Conservation (phyloP, 225 moss, liverwort and hornwort species). For the Straminergon stramineum region DNA sequence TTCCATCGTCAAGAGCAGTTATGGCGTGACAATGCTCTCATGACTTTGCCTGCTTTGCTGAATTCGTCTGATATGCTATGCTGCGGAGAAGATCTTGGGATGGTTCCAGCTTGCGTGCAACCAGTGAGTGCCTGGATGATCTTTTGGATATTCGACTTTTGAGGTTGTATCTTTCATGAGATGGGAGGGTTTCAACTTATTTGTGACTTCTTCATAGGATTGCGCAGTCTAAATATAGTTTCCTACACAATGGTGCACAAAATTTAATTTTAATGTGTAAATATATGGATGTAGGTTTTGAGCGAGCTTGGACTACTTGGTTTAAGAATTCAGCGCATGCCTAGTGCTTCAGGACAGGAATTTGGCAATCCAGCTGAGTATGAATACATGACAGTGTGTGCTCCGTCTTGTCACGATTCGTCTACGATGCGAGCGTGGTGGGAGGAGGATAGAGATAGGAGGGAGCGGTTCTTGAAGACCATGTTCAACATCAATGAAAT, state of each 20-base stretch:
- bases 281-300: conserved; percentile 45
- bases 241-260: not conserved
- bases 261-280: not conserved
- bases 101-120: conserved; percentile 83
- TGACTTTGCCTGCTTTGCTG: conserved; percentile 79
- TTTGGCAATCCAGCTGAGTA: conserved; percentile 82
- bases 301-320: conserved; percentile 79
- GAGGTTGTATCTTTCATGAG: not conserved
- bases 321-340: conserved; percentile 86
- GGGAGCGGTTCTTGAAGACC: conserved; percentile 48
- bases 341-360: conserved; percentile 55
- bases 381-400: conserved; percentile 92
- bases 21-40: conserved; percentile 83
- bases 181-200: not conserved
- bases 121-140: conserved; percentile 37
- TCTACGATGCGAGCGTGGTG: conserved; percentile 94
- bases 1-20: conserved; percentile 71
- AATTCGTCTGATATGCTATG: conserved; percentile 86
- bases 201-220: not conserved
- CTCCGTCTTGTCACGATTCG: conserved; percentile 87
- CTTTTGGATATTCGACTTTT: not conserved
- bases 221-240: not conserved
- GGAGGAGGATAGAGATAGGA: conserved; percentile 74
- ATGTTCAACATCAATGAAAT: conserved; percentile 47
- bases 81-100: conserved; percentile 93